Evolutionary conservation across 2,329 filamentous ascomycete species (phyloP), one percentile per base, ranked within the genome.

Genomic region (Claviceps pusilla): DNA sequence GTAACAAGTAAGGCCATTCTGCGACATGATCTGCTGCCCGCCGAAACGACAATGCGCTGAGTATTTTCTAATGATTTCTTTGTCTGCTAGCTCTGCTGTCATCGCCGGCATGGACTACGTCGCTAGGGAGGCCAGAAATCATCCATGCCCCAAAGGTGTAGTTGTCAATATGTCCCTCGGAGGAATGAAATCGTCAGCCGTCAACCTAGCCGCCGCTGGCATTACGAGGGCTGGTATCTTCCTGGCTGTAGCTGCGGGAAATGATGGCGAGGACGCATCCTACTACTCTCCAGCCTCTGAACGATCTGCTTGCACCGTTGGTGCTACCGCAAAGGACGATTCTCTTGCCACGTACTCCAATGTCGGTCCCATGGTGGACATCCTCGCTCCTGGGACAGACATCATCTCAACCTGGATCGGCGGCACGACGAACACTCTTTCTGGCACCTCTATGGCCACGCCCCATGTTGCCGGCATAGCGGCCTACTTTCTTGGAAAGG

Each of bases 91-190:
- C 60, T 70, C 71, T 9, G 68, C 63, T 55, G 68, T 74, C 59
- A 66, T 75, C 52, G 70, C 70, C 28, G 72, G 71, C 58, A 72
- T 73, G 58, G 69, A 73, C 62, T 73, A 64, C 46, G 71, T 73
- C 14, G 61, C 64, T 54, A 55, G 59, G 46, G 69, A 74, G 59
- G 61, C 66, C 24, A 42, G 59, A 51, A 63, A 55, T 16, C 68
- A 68, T 55, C 61, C 53, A 57, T 73, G 72, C 66, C 64, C 67
- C 60, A 69, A 65, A 52, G 72, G 73, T 46, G 64, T 70, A 48
- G 73, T 79, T 42, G 72, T 73, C 60, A 78, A 74, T 67, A 77
- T 80, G 75, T 77, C 74, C 9, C 71, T 80, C 11, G 76, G 77
- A 47, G 76, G 76, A n/a, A 50, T 58, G 55, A 64, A 60, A 58